Conservation (phyloP, 2,329 filamentous ascomycete genomes). For the Fusarium illudens region DNA sequence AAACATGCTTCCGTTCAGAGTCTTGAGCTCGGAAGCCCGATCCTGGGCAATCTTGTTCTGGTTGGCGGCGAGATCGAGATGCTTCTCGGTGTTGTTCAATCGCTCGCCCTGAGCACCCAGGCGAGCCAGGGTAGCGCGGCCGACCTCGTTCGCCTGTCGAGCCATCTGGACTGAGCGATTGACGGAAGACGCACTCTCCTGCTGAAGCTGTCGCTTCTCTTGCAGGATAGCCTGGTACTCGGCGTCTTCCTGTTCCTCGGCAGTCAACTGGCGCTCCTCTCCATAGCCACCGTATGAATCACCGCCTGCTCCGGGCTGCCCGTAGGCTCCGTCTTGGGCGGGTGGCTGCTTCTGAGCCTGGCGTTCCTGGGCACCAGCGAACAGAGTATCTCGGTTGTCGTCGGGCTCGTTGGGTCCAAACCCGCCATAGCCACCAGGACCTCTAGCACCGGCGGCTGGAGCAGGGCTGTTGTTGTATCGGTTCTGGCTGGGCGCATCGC, state of each 20-base stretch:
- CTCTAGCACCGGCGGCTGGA: constrained; percentile 49
- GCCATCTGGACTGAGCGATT: constrained; percentile 53
- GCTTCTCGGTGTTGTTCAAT: constrained; percentile 82
- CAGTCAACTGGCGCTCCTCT: constrained; percentile 80
- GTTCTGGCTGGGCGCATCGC: constrained; percentile 61
- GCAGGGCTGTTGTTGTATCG: constrained; percentile 59
- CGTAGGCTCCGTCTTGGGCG: constrained; percentile 33
- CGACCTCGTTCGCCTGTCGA: constrained; percentile 61
- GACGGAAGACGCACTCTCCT: constrained; percentile 67
- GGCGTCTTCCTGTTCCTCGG: constrained; percentile 77
- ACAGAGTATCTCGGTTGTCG: constrained; percentile 69
- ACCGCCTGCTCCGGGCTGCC: constrained; percentile 38
- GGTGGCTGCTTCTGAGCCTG: constrained; percentile 52
- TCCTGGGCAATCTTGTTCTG: constrained; percentile 81
- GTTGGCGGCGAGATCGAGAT: constrained; percentile 80
- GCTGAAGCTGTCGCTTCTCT: constrained; percentile 73
- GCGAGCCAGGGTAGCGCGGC: constrained; percentile 74
- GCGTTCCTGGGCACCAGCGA: constrained; percentile 63
- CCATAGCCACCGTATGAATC: constrained; percentile 64
- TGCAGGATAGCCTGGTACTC: constrained; percentile 70
- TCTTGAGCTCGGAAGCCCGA: constrained; percentile 83
- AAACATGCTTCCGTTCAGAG: constrained; percentile 90
- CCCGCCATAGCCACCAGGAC: constrained; percentile 69
- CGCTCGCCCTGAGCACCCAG: constrained; percentile 82
- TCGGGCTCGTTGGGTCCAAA: constrained; percentile 61